Evolutionary conservation across 1,284 basidiomycete genomes (phyloP), one percentile per base, ranked within the genome.

Genomic region (Xerocomus cyaneibrunnescens): DNA sequence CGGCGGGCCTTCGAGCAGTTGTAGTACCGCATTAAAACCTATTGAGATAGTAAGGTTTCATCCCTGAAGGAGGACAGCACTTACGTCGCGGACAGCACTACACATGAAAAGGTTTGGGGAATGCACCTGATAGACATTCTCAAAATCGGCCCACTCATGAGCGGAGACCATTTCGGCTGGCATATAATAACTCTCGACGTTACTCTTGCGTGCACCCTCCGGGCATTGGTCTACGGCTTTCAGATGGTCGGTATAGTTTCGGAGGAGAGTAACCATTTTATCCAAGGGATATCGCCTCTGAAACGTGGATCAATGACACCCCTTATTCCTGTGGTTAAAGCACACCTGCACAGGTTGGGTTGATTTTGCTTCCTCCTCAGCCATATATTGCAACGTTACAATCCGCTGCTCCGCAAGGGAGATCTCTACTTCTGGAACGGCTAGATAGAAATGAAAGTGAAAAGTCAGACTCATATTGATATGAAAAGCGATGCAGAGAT

Each of bases 91-190:
- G 14, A 88, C 86, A 16, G 80, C 76, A 65, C 87, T 89, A 64
- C 89, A 89, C 72, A 94, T 78, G 64, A 87, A 87, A 40, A 97
- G 78, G 45, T 86, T 88, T 0, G 94, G 94, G 56, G 84, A 89
- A 72, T 98, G 94, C 10, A 95, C 79, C 63, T 97, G 89, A 65
- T 94, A 91, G 19, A 95, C 93, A 61, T 96, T 92, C 67, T 92
- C 86, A 69, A 97, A 96, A 59, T 86, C 82, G 1, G 80, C 80
- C 82, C 89, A 89, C 62, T 94, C 91, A 23, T 83, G 74, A 22
- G 84, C 72, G 56, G 83, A 77, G 52, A 85, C 77, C 36, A 80
- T 77, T 60, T 87, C 83, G 9, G 81, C 76, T 27, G 85, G 83
- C 72, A 88, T 81, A 52, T 83, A 77, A 57, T 87, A 87, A 46